Percentiles rank a stretch among this genome's conserved stretches.
These are phyloP conservation scores for Fomitopsis schrenkii DNA, from an alignment of 1,284 basidiomycete species.

Conservation along the genomic window DNA sequence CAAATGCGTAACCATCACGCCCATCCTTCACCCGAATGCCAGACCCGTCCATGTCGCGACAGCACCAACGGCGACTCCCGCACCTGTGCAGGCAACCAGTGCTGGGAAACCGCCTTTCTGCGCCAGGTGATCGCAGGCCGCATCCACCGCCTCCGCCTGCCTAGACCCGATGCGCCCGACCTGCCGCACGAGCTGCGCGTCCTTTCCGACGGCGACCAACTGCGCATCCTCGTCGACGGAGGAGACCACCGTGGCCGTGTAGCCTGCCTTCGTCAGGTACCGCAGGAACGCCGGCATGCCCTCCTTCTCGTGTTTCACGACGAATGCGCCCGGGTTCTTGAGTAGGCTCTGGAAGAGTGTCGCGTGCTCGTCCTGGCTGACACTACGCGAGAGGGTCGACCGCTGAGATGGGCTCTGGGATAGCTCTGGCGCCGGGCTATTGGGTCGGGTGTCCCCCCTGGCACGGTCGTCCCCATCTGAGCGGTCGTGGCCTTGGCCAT, in stretches of 20 bases:
- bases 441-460: neutral
- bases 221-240: neutral
- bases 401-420: neutral
- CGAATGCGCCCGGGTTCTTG: neutral
- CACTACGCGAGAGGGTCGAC: neutral
- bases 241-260: neutral
- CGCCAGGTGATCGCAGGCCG: conserved; percentile 2
- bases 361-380: conserved; percentile 5
- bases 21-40: conserved; percentile 4
- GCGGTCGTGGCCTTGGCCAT: neutral
- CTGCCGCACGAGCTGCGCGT: conserved; percentile 1
- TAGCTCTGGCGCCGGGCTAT: neutral
- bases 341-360: conserved; percentile 1
- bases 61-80: conserved; percentile 1
- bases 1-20: neutral
- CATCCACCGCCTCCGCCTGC: conserved; percentile 7
- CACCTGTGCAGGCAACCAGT: neutral
- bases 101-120: neutral
- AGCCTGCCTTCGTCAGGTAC: neutral
- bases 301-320: neutral
- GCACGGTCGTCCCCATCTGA: neutral
- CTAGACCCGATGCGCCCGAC: neutral
- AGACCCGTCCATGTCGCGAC: conserved; percentile 8
- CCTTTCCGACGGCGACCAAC: conserved; percentile 6
- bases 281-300: conserved; percentile 1